Evolutionary conservation across 192 early-diverging fungal species (phyloP), one percentile per base, ranked within the genome.

Genomic region (Backusella australiensis): DNA sequence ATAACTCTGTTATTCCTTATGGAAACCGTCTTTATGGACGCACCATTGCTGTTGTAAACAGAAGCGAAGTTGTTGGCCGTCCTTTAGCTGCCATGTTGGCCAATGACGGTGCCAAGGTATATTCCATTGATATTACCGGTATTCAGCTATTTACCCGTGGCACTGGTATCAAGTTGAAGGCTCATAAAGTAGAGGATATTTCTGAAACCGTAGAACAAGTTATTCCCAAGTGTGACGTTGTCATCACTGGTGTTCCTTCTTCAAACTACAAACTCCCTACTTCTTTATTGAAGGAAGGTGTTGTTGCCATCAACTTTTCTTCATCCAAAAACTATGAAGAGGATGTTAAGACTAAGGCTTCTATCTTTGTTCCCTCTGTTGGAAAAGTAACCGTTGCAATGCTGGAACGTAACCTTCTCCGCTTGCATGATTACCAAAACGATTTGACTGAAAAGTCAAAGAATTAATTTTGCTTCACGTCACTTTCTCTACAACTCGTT

Each of bases 321-420:
- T 94, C 94, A n/a, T 91, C 89, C 75, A 92, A 94, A 75, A 99
- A 99, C 85, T 98, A 98, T 85, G 92, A 95, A 76, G 95, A 96
- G 23, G 94, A 95, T 63, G 90, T 99, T 75, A 94, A 94, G 82
- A 90, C 94, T n/a, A 91, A 93, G 69, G 96, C 98, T 39, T 92
- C 94, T 29, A 96, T 99, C 80, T 99, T 93, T 82, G 96, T 99
- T 68, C 96, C 96, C 0, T 91, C 93, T 5, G 95, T 99, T 12
- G 98, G 98, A 56, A 98, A 99, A 82, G 98, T 98, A 70, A 99
- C 98, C 3, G 96, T 99, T 17, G 94, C 96, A 15, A 99, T 99
- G 98, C 87, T 99, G 41, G 91, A 98, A 86, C 89, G 98, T 76
- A 99, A 99, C 81, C 84, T 99, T 56, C 81, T 98, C 49, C 90